Evolutionary conservation across 495 filamentous ascomycete genomes (phyloP), one percentile per base, ranked within the genome.

Genomic region (Lophiotrema nucula): DNA sequence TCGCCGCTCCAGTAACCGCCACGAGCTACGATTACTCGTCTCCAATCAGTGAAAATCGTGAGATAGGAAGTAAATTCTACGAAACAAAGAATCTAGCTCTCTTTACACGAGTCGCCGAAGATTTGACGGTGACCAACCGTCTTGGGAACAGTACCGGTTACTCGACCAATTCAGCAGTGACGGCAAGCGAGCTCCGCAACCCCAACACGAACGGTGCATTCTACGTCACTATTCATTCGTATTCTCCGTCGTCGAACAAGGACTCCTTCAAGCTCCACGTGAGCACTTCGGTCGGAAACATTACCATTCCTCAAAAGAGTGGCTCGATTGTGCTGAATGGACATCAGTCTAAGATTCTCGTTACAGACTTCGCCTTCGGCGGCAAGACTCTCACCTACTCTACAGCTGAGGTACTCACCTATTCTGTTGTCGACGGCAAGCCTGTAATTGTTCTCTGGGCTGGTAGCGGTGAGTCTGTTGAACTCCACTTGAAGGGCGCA

Each of bases 1-100:
- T 63, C 26, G 60, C 53, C 10, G 46, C 47, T 5, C 74, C 74
- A 0, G 72, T 73, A 8, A 72, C 73, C 0, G 77, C 70, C 3
- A 78, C 72, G n/a, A 81, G 78, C 27, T 83, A 84, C 50, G 81
- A 84, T 60, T 83, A 86, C 64, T 81, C 79, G 2, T 74, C 81
- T 1, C 81, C 83, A 2, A 82, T 84, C 35, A 76, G 76, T 2
- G 82, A 85, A 50, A 77, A 78, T 52, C 76, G 83, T n/a, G 68
- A 69, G 10, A 81, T 86, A 24, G 72, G 77, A 1, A 72, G 72
- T 41, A 86, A 86, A 58, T 84, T 79, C 58, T 75, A 79, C 49
- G 81, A 85, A 67, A 84, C 80, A 6, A 86, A 86, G 55, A 69
- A 81, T 37, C 62, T 85, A 18, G 77, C 75, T 0, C 58, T 83